Conservation (phyloP, 805 yeast genomes). For the Sugiyamaella boreocaroliniensis region DNA sequence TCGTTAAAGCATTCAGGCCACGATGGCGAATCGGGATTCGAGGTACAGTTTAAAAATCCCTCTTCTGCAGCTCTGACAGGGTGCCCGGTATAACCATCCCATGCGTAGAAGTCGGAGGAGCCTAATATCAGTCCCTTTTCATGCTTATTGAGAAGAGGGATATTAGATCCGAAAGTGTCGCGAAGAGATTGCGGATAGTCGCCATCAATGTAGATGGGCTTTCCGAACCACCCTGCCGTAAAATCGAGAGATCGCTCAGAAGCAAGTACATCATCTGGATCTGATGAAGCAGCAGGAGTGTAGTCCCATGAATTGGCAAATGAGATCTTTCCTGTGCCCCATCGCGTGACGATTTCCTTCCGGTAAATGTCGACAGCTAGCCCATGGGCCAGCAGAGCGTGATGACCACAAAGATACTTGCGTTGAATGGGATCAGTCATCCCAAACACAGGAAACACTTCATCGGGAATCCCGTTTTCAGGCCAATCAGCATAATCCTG, state of each 20-base stretch:
- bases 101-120: conserved; percentile 32
- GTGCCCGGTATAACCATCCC: conserved; percentile 30
- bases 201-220: conserved; percentile 31
- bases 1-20: conserved; percentile 29
- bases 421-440: conserved; percentile 2
- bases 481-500: conserved; percentile 19
- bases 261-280: conserved; percentile 25
- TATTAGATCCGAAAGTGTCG: conserved; percentile 20
- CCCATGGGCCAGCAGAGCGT: conserved; percentile 26
- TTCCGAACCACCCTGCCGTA: conserved; percentile 26
- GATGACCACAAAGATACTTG: conserved; percentile 18
- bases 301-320: conserved; percentile 28
- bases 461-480: conserved; percentile 18
- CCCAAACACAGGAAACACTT: conserved; percentile 22
- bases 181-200: conserved; percentile 28
- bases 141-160: conserved; percentile 25
- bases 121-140: conserved; percentile 25
- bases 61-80: conserved; percentile 22
- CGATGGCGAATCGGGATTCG: conserved; percentile 19
- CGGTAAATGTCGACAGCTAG: conserved; percentile 25
- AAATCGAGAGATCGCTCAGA: conserved; percentile 27
- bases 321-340: conserved; percentile 27
- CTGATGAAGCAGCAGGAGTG: conserved; percentile 25
- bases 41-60: conserved; percentile 26
- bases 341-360: conserved; percentile 25